These are phyloP conservation scores for Harrya chromipes DNA, from an alignment of 768 basidiomycete species.

Conservation along the genomic window DNA sequence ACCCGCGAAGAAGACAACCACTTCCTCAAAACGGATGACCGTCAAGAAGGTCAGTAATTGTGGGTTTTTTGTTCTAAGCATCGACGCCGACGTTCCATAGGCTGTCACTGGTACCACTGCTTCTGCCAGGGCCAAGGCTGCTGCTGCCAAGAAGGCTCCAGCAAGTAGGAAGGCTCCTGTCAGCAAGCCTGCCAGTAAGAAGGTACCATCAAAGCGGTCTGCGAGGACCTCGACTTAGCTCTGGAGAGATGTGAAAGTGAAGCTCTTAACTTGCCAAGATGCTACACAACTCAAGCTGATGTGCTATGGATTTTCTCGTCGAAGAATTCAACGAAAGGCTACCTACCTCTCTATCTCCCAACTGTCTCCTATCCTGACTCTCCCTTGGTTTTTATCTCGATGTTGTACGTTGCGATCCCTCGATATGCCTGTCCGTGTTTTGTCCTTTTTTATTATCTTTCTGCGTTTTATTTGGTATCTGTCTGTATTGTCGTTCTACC, in stretches of 20 bases:
- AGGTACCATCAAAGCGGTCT: constrained; percentile 19
- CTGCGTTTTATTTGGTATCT: constrained; percentile 27
- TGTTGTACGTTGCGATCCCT: constrained; percentile 31
- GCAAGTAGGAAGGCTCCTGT: constrained; percentile 27
- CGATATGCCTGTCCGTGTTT: constrained; percentile 23
- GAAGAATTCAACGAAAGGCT: not conserved
- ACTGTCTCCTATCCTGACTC: constrained; percentile 6
- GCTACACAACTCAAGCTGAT: not conserved
- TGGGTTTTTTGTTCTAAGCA: not conserved
- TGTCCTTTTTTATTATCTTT: constrained; percentile 21
- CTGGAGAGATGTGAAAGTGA: constrained; percentile 7
- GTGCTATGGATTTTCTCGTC: not conserved
- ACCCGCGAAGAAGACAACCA: constrained; percentile 38
- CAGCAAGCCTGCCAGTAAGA: constrained; percentile 27
- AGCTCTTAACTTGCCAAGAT: not conserved
- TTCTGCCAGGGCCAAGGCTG: constrained; percentile 32
- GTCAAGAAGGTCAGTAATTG: constrained; percentile 57
- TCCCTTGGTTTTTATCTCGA: constrained; percentile 8
- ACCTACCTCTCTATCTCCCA: not conserved
- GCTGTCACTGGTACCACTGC: constrained; percentile 49
- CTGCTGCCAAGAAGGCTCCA: constrained; percentile 34
- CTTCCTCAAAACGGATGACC: constrained; percentile 45
- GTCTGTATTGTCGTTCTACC: constrained; percentile 27
- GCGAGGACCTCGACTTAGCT: constrained; percentile 17
- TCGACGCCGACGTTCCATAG: constrained; percentile 31